Evolutionary conservation across 2,329 filamentous ascomycete genomes (phyloP).

Genomic region (Colletotrichum limetticola): DNA sequence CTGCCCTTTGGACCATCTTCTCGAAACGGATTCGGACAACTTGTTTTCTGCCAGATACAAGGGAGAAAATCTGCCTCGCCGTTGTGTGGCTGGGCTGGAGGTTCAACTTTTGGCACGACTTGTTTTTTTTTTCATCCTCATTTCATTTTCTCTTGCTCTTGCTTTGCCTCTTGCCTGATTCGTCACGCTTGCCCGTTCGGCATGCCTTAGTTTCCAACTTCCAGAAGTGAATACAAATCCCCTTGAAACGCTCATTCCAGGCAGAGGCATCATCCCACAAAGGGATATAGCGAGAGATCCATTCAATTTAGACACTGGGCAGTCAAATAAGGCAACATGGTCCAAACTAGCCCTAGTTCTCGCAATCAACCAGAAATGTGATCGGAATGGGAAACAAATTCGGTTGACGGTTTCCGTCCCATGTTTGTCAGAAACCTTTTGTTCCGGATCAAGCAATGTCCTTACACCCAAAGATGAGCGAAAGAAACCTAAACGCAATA

Average conservation of each 20-base stretch:
- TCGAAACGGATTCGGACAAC: no score
- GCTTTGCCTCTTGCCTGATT: neutral
- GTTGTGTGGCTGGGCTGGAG: neutral
- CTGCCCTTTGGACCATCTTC: no score
- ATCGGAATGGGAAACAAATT: neutral
- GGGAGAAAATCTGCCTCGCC: neutral
- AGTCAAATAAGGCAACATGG: neutral
- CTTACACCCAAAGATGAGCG: neutral
- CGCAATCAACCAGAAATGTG: neutral
- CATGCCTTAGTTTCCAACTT: neutral
- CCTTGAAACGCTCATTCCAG: neutral
- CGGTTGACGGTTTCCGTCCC: constrained; percentile 2
- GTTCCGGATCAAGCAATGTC: neutral
- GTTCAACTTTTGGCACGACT: neutral
- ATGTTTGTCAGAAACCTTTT: constrained; percentile 1
- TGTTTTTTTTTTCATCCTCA: neutral
- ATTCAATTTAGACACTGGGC: neutral
- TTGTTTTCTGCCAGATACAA: neutral
- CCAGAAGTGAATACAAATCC: neutral
- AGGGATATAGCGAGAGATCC: neutral
- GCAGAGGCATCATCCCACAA: neutral
- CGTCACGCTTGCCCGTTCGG: neutral
- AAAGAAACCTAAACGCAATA: neutral
- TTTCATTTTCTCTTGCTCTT: neutral
- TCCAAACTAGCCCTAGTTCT: neutral